These are phyloP conservation scores for Rheum nobile DNA, from an alignment of 148 eudicot species.

Conservation along the genomic window DNA sequence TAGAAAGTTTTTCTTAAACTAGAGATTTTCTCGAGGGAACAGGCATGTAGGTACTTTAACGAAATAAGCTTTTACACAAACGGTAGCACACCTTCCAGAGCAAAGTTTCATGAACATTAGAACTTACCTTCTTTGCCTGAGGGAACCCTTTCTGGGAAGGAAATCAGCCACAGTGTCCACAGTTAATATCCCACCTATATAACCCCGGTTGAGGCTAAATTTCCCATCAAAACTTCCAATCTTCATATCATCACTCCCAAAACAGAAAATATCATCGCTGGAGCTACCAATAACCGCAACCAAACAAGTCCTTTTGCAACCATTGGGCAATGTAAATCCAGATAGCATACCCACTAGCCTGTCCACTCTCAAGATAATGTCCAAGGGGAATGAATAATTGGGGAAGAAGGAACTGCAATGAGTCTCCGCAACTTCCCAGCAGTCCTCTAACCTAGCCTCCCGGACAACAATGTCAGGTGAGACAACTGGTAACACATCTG, in stretches of 20 bases:
- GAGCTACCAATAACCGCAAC: conserved; percentile 71
- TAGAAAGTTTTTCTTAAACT: neutral
- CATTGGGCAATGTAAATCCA: conserved; percentile 65
- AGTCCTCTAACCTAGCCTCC: conserved; percentile 82
- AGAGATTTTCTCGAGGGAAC: neutral
- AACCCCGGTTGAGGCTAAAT: conserved; percentile 54
- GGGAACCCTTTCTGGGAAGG: conserved; percentile 89
- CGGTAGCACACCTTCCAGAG: neutral
- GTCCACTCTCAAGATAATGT: conserved; percentile 71
- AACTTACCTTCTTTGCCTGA: conserved; percentile 74
- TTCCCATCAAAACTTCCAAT: conserved; percentile 64
- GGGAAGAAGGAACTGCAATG: conserved; percentile 99
- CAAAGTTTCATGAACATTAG: neutral
- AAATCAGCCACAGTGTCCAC: conserved; percentile 93
- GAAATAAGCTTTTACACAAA: neutral
- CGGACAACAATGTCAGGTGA: conserved; percentile 89
- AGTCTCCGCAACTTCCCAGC: conserved; percentile 98
- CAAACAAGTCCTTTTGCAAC: conserved; percentile 80
- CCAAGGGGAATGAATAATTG: conserved; percentile 75
- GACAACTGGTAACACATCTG: conserved; percentile 54
- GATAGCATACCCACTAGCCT: conserved; percentile 69
- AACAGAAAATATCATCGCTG: conserved; percentile 29
- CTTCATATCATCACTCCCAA: conserved; percentile 64
- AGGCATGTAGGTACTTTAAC: neutral
- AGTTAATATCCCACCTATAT: conserved; percentile 86